phyloP scores from a whole-genome alignment of 2,329 filamentous ascomycete species.

The Arthrobotrys sinensis region DNA sequence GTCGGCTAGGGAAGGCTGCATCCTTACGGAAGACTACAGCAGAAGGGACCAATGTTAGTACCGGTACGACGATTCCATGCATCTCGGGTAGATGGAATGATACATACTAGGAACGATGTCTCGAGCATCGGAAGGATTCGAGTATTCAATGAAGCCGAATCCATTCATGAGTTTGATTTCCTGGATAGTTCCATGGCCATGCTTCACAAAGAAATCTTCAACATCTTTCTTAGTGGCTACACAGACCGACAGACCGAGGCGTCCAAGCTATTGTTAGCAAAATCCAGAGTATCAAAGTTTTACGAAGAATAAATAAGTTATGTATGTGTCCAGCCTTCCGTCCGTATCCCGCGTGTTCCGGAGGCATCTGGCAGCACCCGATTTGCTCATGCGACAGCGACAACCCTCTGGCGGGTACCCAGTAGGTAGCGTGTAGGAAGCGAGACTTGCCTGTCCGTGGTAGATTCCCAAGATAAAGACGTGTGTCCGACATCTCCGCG shows the following conservation, averaged over 20 bases:
- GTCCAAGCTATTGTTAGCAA: conserved; percentile 70
- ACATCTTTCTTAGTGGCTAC: conserved; percentile 96
- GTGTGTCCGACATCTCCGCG: conserved; percentile 77
- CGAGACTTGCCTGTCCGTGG: conserved; percentile 76
- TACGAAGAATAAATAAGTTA: not conserved
- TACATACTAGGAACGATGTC: conserved; percentile 95
- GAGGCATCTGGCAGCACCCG: conserved; percentile 7
- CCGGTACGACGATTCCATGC: conserved; percentile 55
- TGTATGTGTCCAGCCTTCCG: not conserved
- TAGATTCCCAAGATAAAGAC: conserved; percentile 97
- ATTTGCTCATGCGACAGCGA: conserved; percentile 52
- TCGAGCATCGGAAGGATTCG: conserved; percentile 96
- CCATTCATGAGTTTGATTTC: conserved; percentile 99
- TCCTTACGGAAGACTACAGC: conserved; percentile 75
- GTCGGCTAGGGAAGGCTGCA: conserved; percentile 65
- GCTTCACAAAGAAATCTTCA: conserved; percentile 92
- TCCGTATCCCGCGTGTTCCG: conserved; percentile 34
- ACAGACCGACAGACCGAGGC: conserved; percentile 3
- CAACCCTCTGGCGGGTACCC: conserved; percentile 21
- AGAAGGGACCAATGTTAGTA: conserved; percentile 56
- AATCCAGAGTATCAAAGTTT: conserved; percentile 4
- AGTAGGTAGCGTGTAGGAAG: conserved; percentile 73
- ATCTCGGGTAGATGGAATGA: conserved; percentile 52
- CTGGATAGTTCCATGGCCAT: conserved; percentile 96
- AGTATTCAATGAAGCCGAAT: conserved; percentile 99